Base-by-base conservation (phyloP, 164 flowering plant genomes). In the Sextonia rubra region DNA sequence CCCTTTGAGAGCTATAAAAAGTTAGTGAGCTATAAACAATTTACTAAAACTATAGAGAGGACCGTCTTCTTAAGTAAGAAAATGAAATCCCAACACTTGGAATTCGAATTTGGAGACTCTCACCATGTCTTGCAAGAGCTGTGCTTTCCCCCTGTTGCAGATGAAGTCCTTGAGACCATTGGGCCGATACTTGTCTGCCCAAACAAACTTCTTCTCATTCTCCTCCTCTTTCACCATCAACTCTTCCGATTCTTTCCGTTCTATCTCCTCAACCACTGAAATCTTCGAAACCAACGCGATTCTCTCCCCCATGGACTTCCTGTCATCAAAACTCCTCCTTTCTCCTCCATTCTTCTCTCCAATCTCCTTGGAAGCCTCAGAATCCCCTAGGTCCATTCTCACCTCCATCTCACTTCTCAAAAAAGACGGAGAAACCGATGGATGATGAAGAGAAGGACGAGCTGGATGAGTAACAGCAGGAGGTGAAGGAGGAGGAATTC, bases 241-340 rank as follows among this genome's bases (percentile, higher is more conserved):
- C 67, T 12, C 20, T 1, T 5, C 37, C 6, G n/a, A 65, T 4
- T 2, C 64, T 23, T 7, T 32, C 44, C 4, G 44, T 32, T 32
- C 44, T 9, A 7, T 32, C 44, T 32, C 44, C 9, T 6, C 30
- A 52, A 18, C n/a, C n/a, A n/a, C 20, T 14, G 5, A 29, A 27
- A 1, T 64, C 26, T 27, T 2, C 23, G 61, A 47, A 20, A 52
- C 25, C 14, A 12, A 22, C 17, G 52, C 55, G 14, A 75, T 81
- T 83, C 87, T 87, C 88, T 87, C 91, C 91, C 86, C 80, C 90
- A 84, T 77, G 44, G 85, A 82, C 89, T 84, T 83, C 86, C 75
- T 71, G 9, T 77, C 61, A 9, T 12, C 30, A 18, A 52, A 4
- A 17, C 58, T 11, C 4, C 3, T 52, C 56, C 4, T 12, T 15